Percentiles rank a stretch among this genome's conserved stretches.
Evolutionary conservation across 352 stramenopile species (phyloP).

Genomic region (Thalassiosira mediterranea): DNA sequence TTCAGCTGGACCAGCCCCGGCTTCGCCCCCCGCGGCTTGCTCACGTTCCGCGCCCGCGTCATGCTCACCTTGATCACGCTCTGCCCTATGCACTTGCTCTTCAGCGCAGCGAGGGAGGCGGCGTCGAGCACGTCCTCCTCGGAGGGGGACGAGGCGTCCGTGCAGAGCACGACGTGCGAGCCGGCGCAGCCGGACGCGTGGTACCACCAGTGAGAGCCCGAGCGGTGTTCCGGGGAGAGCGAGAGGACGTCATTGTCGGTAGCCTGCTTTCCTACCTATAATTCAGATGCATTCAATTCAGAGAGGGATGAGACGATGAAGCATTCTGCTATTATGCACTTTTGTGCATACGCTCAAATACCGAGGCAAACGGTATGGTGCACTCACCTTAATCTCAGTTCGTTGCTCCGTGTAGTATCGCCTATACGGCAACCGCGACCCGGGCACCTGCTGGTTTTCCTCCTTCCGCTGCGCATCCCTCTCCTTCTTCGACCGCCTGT

Average conservation of each 20-base stretch:
- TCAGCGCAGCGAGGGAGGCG: conserved; percentile 71
- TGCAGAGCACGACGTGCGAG: conserved; percentile 80
- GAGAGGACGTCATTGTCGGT: conserved; percentile 83
- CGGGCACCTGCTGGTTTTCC: conserved; percentile 4
- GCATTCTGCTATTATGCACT: too few relatives aligned
- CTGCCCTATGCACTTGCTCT: conserved; percentile 79
- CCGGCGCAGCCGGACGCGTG: conserved; percentile 81
- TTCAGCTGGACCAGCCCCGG: conserved; percentile 77
- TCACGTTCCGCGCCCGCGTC: conserved; percentile 78
- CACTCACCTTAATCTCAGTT: conserved; percentile 77
- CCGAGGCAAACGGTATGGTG: too few relatives aligned
- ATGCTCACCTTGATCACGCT: conserved; percentile 78
- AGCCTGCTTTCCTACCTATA: conserved; percentile 77
- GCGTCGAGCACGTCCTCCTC: conserved; percentile 79
- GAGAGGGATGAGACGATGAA: too few relatives aligned
- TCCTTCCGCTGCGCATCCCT: conserved; percentile 14
- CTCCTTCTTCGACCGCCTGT: conserved; percentile 53
- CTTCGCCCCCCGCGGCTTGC: conserved; percentile 78
- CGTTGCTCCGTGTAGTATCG: conserved; percentile 66
- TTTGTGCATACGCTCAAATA: too few relatives aligned
- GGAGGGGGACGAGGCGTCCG: conserved; percentile 36
- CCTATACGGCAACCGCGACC: conserved; percentile 72
- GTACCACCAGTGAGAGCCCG: conserved; percentile 83
- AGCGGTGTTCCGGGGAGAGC: conserved; percentile 69
- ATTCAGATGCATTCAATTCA: conserved; percentile 16